Conservation (phyloP, 768 basidiomycete species). For the Leccinum truebloodii region DNA sequence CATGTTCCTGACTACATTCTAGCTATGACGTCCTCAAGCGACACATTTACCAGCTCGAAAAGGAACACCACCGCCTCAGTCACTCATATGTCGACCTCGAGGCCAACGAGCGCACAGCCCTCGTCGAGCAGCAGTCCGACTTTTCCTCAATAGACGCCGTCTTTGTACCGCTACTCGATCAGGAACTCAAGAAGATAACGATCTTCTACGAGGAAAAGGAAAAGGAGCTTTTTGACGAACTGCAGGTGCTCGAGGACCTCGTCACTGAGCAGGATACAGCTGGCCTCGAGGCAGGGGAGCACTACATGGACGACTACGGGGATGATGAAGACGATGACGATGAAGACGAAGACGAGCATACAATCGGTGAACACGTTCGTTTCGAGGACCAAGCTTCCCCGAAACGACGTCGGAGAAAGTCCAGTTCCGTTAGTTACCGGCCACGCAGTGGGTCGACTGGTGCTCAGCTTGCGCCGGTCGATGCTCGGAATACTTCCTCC, state of each 20-base stretch:
- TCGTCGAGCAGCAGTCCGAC: not conserved
- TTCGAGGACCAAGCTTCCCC: constrained; percentile 31
- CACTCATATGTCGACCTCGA: not conserved
- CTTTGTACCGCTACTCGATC: not conserved
- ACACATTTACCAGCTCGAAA: constrained; percentile 83
- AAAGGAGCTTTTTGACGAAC: not conserved
- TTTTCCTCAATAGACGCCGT: not conserved
- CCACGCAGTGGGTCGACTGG: no score
- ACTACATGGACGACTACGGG: constrained; percentile 35
- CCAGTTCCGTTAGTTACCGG: no score
- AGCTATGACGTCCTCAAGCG: constrained; percentile 87
- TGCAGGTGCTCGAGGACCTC: not conserved
- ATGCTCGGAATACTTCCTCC: no score
- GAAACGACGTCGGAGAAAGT: constrained; percentile 34
- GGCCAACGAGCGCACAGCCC: not conserved
- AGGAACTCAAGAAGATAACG: not conserved
- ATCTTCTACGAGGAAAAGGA: not conserved
- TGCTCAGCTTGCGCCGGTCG: no score
- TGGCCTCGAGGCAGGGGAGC: not conserved
- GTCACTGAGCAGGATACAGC: not conserved
- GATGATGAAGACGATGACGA: constrained; percentile 55
- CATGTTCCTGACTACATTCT: not conserved
- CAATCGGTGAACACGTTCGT: constrained; percentile 20
- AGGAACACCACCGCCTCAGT: constrained; percentile 49
- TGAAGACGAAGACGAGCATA: constrained; percentile 50